Conservation (phyloP, 192 early-diverging fungal genomes). For the Funneliformis mosseae region DNA sequence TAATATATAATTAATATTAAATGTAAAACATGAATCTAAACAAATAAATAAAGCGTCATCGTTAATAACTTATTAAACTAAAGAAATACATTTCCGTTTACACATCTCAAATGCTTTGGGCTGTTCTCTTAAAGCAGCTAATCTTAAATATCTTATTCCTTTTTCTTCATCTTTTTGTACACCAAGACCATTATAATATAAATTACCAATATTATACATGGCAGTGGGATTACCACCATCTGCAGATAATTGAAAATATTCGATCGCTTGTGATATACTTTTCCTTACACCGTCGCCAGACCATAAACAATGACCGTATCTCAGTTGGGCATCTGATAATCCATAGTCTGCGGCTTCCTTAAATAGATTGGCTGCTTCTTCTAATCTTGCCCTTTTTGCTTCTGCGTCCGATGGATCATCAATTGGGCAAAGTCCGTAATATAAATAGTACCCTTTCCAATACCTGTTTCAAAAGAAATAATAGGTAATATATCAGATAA, state of each 20-base stretch:
- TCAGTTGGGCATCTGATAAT: conserved; percentile 22
- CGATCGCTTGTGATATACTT: conserved; percentile 5
- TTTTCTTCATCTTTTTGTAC: neutral
- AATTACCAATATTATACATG: conserved; percentile 31
- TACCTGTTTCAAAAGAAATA: too few species aligned
- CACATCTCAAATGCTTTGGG: conserved; percentile 19
- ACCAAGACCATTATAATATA: conserved; percentile 30
- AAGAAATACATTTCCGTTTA: conserved; percentile 1
- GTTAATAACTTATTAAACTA: neutral
- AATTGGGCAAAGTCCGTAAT: conserved; percentile 4
- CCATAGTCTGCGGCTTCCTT: conserved; percentile 20
- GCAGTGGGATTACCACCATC: conserved; percentile 27
- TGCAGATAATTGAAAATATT: conserved; percentile 24
- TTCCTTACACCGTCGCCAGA: neutral
- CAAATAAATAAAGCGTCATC: too few species aligned
- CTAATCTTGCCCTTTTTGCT: conserved; percentile 1
- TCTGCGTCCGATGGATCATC: neutral
- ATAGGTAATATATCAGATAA: neutral
- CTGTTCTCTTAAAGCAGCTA: conserved; percentile 20
- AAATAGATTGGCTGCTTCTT: conserved; percentile 19
- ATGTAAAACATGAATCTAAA: too few species aligned
- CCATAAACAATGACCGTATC: conserved; percentile 30
- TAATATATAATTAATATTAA: too few species aligned
- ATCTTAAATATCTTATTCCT: conserved; percentile 28
- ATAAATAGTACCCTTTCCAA: conserved; percentile 34